These are phyloP conservation scores for Lactuca saligna DNA, from an alignment of 129 eudicot species.

Conservation along the genomic window DNA sequence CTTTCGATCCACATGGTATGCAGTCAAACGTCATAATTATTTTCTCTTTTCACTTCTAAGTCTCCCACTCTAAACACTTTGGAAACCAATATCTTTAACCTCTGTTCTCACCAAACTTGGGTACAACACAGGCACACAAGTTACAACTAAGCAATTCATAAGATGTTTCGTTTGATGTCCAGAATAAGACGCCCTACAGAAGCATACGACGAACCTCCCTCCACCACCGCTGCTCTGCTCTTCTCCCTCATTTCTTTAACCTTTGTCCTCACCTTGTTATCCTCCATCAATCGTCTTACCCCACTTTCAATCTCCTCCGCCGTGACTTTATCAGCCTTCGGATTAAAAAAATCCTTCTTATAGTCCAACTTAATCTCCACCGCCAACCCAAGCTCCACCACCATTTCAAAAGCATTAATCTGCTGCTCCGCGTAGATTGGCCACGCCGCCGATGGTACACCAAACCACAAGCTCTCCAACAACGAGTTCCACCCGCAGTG, in stretches of 20 bases:
- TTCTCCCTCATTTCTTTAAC: conserved; percentile 36
- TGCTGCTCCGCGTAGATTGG: conserved; percentile 43
- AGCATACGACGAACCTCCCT: conserved; percentile 38
- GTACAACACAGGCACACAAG: not conserved
- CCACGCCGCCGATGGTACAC: conserved; percentile 42
- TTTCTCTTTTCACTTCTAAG: too few species aligned
- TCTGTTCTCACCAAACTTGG: too few species aligned
- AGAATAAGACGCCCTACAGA: conserved; percentile 20
- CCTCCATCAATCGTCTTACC: conserved; percentile 18
- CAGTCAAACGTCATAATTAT: too few species aligned
- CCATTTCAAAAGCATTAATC: conserved; percentile 35
- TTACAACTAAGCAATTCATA: not conserved
- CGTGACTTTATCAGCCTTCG: not conserved
- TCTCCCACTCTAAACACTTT: too few species aligned
- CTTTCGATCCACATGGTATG: too few species aligned
- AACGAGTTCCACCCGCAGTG: conserved; percentile 48
- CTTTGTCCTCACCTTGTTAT: conserved; percentile 11
- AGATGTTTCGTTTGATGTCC: conserved; percentile 4
- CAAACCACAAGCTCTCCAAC: conserved; percentile 39
- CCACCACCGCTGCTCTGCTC: conserved; percentile 29
- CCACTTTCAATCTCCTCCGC: conserved; percentile 31
- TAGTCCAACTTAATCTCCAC: conserved; percentile 10
- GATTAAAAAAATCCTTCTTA: not conserved
- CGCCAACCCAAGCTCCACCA: too few species aligned
- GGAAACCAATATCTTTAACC: too few species aligned